Conservation (phyloP, 768 basidiomycete species). For the Boletus edulis region DNA sequence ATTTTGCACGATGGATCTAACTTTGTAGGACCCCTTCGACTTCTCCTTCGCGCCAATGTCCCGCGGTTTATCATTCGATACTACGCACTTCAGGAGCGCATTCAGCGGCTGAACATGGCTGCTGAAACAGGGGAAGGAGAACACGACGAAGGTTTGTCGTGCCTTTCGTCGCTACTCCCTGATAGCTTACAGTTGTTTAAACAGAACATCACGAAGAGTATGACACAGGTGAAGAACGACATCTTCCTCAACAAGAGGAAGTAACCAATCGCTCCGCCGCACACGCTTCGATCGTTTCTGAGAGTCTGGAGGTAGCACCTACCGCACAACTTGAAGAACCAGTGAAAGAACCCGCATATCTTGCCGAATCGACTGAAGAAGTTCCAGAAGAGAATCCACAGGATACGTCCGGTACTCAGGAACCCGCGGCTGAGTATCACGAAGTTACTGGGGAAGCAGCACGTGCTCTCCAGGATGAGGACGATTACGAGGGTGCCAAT, state of each 20-base stretch:
- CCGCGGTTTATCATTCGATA: constrained; percentile 71
- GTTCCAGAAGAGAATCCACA: constrained; percentile 7
- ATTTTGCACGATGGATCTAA: constrained; percentile 65
- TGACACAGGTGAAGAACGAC: constrained; percentile 7
- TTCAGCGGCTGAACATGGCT: constrained; percentile 38
- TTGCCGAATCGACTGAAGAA: constrained; percentile 4
- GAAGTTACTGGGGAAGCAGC: constrained; percentile 12
- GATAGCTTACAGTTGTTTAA: neutral
- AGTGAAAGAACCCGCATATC: neutral
- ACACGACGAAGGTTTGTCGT: constrained; percentile 20
- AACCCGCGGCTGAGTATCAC: constrained; percentile 15
- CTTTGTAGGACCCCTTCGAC: constrained; percentile 59
- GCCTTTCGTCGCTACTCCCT: neutral
- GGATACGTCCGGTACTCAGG: constrained; percentile 4
- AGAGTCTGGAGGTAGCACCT: neutral
- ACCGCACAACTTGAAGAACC: constrained; percentile 1
- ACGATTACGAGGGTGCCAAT: constrained; percentile 18
- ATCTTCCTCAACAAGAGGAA: constrained; percentile 6
- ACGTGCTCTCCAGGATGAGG: constrained; percentile 21
- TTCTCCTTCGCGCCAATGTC: constrained; percentile 44
- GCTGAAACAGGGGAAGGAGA: constrained; percentile 16
- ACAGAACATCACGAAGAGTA: constrained; percentile 17
- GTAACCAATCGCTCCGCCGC: neutral
- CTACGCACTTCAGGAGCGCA: constrained; percentile 58
- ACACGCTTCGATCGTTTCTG: neutral